Conservation (phyloP, 2,329 filamentous ascomycete genomes). For the Stachybotrys chlorohalonatus region DNA sequence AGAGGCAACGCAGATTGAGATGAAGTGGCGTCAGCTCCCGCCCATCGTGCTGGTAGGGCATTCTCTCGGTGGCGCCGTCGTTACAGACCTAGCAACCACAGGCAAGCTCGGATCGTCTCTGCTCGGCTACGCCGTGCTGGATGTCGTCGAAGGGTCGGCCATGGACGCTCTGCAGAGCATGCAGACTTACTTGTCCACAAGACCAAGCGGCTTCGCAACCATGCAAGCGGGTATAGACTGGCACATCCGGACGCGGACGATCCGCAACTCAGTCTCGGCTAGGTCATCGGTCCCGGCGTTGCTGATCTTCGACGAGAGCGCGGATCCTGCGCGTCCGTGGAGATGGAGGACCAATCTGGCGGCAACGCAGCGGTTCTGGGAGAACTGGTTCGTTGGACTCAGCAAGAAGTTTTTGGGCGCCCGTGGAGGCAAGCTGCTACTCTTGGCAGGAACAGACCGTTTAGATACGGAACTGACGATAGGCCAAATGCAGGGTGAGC, state of each 20-base stretch:
- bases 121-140: constrained; percentile 80
- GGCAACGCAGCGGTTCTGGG: constrained; percentile 84
- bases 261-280: constrained; percentile 77
- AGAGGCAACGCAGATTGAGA: constrained; percentile 52
- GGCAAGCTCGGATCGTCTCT: constrained; percentile 57
- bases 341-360: constrained; percentile 79
- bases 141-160: constrained; percentile 92
- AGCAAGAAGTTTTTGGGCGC: constrained; percentile 80
- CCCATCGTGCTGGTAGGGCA: constrained; percentile 80
- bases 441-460: constrained; percentile 83
- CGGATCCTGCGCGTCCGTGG: constrained; percentile 45
- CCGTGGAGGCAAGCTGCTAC: constrained; percentile 71
- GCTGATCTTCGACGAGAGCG: constrained; percentile 40
- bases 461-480: constrained; percentile 89
- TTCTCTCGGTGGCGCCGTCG: constrained; percentile 83
- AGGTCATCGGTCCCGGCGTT: constrained; percentile 79
- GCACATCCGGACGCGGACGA: constrained; percentile 82
- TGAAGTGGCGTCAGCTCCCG: constrained; percentile 68
- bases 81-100: constrained; percentile 70
- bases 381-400: constrained; percentile 83
- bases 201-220: constrained; percentile 70
- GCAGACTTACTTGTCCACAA: constrained; percentile 79
- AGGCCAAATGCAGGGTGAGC: constrained; percentile 86
- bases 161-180: constrained; percentile 93
- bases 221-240: constrained; percentile 79